A percentile compares a stretch with the other conserved stretches of the same genome.
Conservation (phyloP, 225 moss, liverwort and hornwort genomes). For the Neckera pumila region DNA sequence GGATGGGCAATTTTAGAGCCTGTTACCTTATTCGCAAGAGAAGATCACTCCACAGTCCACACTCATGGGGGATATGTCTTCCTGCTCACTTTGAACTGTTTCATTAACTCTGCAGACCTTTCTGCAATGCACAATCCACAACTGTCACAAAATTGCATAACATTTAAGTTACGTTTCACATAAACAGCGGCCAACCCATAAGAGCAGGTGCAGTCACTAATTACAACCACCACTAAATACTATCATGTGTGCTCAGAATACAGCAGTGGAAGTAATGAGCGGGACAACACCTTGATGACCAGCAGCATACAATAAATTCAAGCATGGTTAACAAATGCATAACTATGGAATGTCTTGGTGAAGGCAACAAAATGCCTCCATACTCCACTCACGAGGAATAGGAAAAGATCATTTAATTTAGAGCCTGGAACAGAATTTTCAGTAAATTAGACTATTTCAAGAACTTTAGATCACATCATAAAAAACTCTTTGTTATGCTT, state of each 20-base stretch:
- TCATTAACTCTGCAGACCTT: slow-evolving; percentile 13
- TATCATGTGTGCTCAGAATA: background rate
- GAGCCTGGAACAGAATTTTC: background rate
- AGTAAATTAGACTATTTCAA: background rate
- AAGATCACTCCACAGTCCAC: slow-evolving; percentile 74
- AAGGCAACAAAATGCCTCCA: background rate
- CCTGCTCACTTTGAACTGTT: slow-evolving; percentile 1
- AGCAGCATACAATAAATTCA: background rate
- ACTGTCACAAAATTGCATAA: background rate
- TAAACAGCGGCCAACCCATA: background rate
- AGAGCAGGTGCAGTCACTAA: background rate
- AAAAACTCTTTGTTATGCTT: background rate
- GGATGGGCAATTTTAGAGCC: no score
- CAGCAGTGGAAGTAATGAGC: background rate
- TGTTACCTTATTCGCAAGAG: slow-evolving; percentile 55
- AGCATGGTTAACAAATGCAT: background rate
- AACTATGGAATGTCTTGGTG: background rate
- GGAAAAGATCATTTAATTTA: background rate
- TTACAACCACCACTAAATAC: background rate
- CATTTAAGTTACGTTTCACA: background rate
- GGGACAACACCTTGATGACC: background rate
- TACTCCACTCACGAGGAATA: background rate
- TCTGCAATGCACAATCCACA: slow-evolving; percentile 1
- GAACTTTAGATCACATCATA: background rate
- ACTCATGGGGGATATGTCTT: slow-evolving; percentile 9